Evolutionary conservation across 352 stramenopile species (phyloP), one percentile per base, ranked within the genome.

Genomic region (Phytophthora fragariae): DNA sequence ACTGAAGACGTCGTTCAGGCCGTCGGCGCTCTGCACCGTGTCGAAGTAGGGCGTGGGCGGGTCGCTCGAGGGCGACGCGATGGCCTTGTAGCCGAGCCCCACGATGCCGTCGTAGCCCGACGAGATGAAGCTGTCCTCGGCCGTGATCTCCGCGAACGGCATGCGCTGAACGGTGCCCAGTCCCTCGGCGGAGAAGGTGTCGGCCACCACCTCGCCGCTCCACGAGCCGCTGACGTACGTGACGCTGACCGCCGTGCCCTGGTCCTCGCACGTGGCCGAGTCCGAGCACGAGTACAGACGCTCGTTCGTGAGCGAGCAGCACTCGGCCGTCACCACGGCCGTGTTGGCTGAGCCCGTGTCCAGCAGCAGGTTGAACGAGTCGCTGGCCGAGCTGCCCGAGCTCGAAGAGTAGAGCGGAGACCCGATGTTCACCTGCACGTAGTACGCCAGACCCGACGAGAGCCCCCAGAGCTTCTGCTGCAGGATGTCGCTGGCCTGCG

Each of bases 321-420:
- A 96, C 52, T 92, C 80, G 7, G 84, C 81, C 19, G 89, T 92
- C 60, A 92, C 89, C 15, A 94, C 82, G 4, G 89, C 89, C 33
- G 84, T 92, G 73, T 96, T 96, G 41, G 87, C 85, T 21, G 87
- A 94, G 21, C 89, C 87, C 46, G 87, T 96, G 78, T 96, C 89
- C 12, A 96, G 19, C 33, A 96, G 64, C 39, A 96, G 62, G 57
- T 87, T 89, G 58, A 92, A 96, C 15, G 81, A 70, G 35, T 90
- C 83, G 6, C 77, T 75, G 54, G 68, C 72, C 24, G 69, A 72
- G 44, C 53, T 78, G 35, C 68, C 62, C 12, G 71, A 79, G 33
- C 72, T 67, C 9, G 72, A 74, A 35, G 79, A 77, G 59, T 85
- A 85, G 9, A 88, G 11, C n/a, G 74, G 70, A 14, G 76, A 69